These are phyloP conservation scores for Diaporthe sp. DNA, from an alignment of 2,329 filamentous ascomycete genomes.

Conservation along the genomic window DNA sequence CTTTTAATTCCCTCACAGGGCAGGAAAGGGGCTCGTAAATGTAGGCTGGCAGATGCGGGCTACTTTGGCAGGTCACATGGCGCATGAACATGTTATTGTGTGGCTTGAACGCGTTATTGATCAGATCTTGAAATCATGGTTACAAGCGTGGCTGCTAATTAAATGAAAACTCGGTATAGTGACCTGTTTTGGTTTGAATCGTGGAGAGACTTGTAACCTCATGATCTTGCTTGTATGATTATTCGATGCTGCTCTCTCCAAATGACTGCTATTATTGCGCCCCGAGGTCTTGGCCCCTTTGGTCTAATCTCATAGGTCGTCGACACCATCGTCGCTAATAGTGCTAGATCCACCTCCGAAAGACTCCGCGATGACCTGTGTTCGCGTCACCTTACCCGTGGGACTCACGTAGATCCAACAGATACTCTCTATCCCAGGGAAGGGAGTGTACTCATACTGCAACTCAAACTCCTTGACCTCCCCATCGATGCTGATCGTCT, in stretches of 20 bases:
- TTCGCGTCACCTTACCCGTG: constrained; percentile 62
- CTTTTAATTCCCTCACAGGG: neutral
- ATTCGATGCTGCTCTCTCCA: neutral
- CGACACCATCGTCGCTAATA: constrained; percentile 57
- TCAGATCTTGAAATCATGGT: neutral
- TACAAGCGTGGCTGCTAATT: neutral
- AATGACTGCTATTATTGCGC: neutral
- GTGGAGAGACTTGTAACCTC: neutral
- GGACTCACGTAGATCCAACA: constrained; percentile 64
- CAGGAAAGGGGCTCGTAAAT: neutral
- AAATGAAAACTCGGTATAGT: neutral
- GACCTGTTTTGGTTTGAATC: neutral
- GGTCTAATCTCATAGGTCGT: constrained; percentile 37
- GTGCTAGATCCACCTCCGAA: constrained; percentile 67
- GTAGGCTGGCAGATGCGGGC: neutral
- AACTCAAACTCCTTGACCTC: constrained; percentile 61
- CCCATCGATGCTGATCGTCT: constrained; percentile 59
- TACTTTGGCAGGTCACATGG: constrained; percentile 4
- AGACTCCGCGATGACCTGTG: constrained; percentile 66
- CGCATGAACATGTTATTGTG: neutral
- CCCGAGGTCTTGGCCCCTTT: neutral
- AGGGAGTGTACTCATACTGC: constrained; percentile 68
- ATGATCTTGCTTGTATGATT: neutral
- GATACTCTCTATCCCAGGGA: constrained; percentile 60
- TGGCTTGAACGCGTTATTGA: neutral